Conservation (phyloP, 169 alveolate species). For the Besnoitia besnoiti region DNA sequence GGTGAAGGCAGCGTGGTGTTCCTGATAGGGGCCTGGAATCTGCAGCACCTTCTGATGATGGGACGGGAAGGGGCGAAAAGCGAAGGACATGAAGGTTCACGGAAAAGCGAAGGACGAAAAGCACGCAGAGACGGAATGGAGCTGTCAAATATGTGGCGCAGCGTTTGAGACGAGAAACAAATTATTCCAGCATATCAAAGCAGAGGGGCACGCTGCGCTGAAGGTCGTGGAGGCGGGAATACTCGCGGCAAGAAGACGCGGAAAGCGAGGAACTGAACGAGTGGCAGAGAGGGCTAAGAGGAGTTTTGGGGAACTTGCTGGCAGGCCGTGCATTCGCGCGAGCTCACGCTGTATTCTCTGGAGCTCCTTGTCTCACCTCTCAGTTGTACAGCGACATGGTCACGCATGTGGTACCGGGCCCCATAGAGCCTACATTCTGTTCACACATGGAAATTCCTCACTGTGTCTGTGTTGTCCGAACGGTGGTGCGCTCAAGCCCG, state of each 20-base stretch:
- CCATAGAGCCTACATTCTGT: no score
- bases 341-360: no score
- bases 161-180: conserved; percentile 25
- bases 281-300: not conserved
- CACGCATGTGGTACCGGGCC: no score
- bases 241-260: not conserved
- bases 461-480: no score
- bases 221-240: not conserved
- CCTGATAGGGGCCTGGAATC: no score
- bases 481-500: no score
- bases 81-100: not conserved
- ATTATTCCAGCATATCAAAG: conserved; percentile 52
- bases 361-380: no score
- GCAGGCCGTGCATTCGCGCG: no score
- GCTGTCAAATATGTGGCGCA: conserved; percentile 26
- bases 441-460: no score
- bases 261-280: not conserved
- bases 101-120: not conserved
- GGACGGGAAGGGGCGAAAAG: not conserved
- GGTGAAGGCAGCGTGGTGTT: no score
- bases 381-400: no score
- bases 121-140: not conserved
- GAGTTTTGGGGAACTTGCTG: no score
- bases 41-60: not conserved
- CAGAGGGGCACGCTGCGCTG: conserved; percentile 58